Base-by-base conservation (phyloP, 2,329 filamentous ascomycete species). In the Arthrobotrys megalospora region DNA sequence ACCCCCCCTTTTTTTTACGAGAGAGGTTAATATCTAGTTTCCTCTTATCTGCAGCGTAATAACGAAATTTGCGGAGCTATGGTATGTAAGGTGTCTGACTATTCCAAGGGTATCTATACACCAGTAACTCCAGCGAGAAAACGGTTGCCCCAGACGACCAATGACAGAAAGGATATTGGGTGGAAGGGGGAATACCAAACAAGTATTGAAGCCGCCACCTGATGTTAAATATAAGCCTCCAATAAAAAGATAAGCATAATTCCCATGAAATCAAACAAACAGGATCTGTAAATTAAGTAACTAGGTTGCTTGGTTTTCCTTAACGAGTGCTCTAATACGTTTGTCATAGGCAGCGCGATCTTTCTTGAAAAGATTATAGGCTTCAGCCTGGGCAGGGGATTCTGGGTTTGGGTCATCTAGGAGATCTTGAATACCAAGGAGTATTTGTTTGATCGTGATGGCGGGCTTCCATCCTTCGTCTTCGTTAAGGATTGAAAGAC, bases 401-500 rank as follows among this genome's bases (percentile, higher is more conserved):
- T 99, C 96, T 2, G 95, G 96, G 83, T 99, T 99, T 14, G 96
- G 96, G 82, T 97, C 95, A 84, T 99, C 92, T 47, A 99, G 90
- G 1, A 99, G 89, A 82, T 97, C 95, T 85, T 99, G 96, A 73
- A 99, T 97, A 60, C 96, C 96, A 0, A 98, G 88, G 5, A 98
- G 89, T 80, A 99, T 98, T 85, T 98, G 94, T 86, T 97, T 98
- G 84, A 99, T 93, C 0, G 96, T 99, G 83, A 99, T 99, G 6
- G 96, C 95, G 0, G 96, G 96, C 85, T 97, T 96, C 96, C 96
- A 99, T 6, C 93, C 94, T 84, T 99, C 96, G 82, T 99, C 96
- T 85, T 99, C 96, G 86, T 98, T 99, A 81, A 99, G 86, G 81
- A 99, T 99, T 32, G 93, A 97, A 21, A 99, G 89, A 84, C 96